Evolutionary conservation across 805 yeast species (phyloP).

Genomic region (Cyberlindnera mycetangii): DNA sequence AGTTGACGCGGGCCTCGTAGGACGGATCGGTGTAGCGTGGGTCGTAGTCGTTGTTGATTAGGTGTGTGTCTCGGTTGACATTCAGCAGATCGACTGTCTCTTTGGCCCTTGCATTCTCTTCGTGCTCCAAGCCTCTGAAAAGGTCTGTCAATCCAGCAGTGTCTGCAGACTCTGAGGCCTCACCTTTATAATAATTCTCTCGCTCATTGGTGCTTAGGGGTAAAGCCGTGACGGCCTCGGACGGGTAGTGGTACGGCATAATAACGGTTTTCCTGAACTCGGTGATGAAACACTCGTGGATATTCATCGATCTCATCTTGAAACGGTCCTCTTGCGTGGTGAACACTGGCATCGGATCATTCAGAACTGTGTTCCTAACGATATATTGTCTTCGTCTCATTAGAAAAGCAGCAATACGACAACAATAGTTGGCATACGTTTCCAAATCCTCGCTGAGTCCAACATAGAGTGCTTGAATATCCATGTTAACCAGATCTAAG

Average conservation of each 20-base stretch:
- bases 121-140: conserved; percentile 1
- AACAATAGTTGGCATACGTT: conserved; percentile 18
- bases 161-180: background rate
- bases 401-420: conserved; percentile 23
- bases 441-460: conserved; percentile 11
- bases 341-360: conserved; percentile 23
- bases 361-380: conserved; percentile 19
- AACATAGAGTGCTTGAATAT: conserved; percentile 5
- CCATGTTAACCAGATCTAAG: conserved; percentile 13
- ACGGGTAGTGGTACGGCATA: conserved; percentile 21
- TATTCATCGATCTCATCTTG: conserved; percentile 19
- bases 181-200: conserved; percentile 11
- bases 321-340: conserved; percentile 15
- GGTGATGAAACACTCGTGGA: conserved; percentile 22
- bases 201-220: background rate
- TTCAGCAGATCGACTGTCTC: conserved; percentile 7
- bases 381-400: conserved; percentile 20
- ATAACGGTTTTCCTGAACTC: conserved; percentile 16
- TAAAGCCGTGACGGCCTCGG: conserved; percentile 6
- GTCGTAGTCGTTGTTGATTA: conserved; percentile 21
- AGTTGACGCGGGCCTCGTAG: conserved; percentile 11
- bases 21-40: conserved; percentile 24
- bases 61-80: conserved; percentile 6
- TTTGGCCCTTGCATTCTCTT: conserved; percentile 2
- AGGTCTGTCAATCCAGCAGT: background rate